Percentiles rank a stretch among this genome's conserved stretches.
Conservation (phyloP, 495 filamentous ascomycete genomes). For the Daldinia grandis region DNA sequence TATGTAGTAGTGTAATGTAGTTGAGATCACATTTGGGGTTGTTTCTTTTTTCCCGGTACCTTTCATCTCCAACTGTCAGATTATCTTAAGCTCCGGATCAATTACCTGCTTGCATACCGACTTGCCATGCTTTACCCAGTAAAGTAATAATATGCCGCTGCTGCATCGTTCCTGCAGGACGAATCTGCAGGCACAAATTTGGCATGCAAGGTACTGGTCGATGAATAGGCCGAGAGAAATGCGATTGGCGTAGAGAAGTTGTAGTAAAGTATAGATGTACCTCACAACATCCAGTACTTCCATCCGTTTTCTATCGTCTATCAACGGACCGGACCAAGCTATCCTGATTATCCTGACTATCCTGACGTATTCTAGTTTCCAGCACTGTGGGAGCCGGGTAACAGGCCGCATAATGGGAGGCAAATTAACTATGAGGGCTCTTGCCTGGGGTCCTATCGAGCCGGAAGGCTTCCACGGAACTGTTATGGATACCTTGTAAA, state of each 20-base stretch:
- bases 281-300: conserved; percentile 25
- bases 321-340: conserved; percentile 3
- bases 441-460: conserved; percentile 36
- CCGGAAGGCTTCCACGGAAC: conserved; percentile 45
- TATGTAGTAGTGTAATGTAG: conserved; percentile 7
- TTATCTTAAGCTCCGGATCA: conserved; percentile 30
- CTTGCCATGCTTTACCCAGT: conserved; percentile 34
- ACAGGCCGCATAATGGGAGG: conserved; percentile 42
- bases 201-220: conserved; percentile 48
- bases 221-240: conserved; percentile 40
- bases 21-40: conserved; percentile 15
- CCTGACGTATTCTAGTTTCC: conserved; percentile 39
- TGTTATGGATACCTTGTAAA: conserved; percentile 42
- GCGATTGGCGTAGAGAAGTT: conserved; percentile 32
- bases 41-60: conserved; percentile 14
- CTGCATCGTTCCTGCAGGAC: conserved; percentile 48
- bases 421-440: conserved; percentile 35
- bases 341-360: not conserved
- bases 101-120: conserved; percentile 39
- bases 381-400: conserved; percentile 43
- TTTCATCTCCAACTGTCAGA: conserved; percentile 26
- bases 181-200: conserved; percentile 47
- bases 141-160: conserved; percentile 39
- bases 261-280: conserved; percentile 27
- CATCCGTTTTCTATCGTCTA: conserved; percentile 7